Percentiles rank a stretch among this genome's conserved stretches.
Conservation (phyloP, 2,329 filamentous ascomycete species). For the Verticillium longisporum region DNA sequence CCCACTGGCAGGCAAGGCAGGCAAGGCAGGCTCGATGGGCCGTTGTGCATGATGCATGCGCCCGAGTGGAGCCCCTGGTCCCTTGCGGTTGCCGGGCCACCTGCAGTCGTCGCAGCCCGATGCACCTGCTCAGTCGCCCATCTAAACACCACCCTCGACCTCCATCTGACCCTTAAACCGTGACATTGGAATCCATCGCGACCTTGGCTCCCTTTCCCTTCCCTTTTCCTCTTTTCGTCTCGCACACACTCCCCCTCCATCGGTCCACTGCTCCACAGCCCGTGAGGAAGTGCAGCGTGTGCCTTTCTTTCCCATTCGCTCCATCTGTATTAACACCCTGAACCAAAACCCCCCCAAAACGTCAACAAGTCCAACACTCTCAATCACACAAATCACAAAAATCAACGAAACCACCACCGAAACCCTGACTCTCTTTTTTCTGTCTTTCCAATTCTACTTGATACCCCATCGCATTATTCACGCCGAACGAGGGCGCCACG, state of each 20-base stretch:
- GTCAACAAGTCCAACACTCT: neutral
- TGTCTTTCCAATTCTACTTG: neutral
- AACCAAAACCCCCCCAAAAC: neutral
- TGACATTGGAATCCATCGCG: neutral
- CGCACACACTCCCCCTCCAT: neutral
- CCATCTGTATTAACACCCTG: neutral
- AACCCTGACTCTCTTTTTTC: constrained; percentile 7
- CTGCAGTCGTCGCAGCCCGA: neutral
- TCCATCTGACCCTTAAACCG: neutral
- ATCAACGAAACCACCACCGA: constrained; percentile 4
- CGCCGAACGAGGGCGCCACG: constrained; percentile 4
- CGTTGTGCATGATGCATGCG: neutral
- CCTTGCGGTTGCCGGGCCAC: neutral
- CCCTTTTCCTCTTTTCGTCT: neutral
- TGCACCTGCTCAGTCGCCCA: neutral
- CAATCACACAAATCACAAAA: constrained; percentile 1
- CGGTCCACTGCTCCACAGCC: neutral
- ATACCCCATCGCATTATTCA: constrained; percentile 9
- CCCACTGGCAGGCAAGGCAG: neutral
- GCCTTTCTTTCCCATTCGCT: neutral
- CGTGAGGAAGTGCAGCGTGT: neutral
- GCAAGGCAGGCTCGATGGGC: neutral
- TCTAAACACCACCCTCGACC: neutral
- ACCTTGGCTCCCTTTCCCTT: neutral
- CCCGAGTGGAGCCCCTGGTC: neutral